Evolutionary conservation across 257 asterid species (phyloP).

Genomic region (Penstemon barbatus): DNA sequence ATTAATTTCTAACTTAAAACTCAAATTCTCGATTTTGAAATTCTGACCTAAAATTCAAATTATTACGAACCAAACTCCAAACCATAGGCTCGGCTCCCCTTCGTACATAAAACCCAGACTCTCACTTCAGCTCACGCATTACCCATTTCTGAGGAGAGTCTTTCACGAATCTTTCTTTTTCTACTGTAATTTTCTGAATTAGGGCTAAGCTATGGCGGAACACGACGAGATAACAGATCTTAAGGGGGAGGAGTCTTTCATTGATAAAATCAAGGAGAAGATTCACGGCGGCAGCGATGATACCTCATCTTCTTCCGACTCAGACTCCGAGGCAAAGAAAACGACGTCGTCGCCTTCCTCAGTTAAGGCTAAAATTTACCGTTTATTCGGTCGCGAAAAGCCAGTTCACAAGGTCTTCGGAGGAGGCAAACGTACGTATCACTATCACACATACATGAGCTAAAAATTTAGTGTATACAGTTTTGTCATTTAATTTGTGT

Average conservation of each 20-base stretch:
- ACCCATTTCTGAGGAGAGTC: too few relatives aligned
- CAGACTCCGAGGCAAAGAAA: conserved; percentile 50
- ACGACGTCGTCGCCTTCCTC: conserved; percentile 40
- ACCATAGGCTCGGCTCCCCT: too few relatives aligned
- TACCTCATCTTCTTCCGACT: conserved; percentile 53
- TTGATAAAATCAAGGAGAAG: conserved; percentile 62
- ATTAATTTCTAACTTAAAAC: too few relatives aligned
- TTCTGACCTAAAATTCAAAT: too few relatives aligned
- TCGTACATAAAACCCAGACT: too few relatives aligned
- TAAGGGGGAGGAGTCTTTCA: conserved; percentile 64
- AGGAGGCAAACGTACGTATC: conserved; percentile 80
- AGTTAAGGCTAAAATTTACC: conserved; percentile 49
- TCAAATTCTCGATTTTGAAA: too few relatives aligned
- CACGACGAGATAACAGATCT: conserved; percentile 69
- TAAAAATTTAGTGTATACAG: too few relatives aligned
- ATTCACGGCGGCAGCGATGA: conserved; percentile 46
- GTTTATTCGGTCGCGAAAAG: conserved; percentile 65
- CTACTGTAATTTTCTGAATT: background rate
- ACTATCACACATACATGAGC: too few relatives aligned
- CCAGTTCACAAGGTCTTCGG: conserved; percentile 82
- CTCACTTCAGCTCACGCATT: too few relatives aligned
- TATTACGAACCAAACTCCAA: too few relatives aligned
- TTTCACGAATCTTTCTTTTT: background rate
- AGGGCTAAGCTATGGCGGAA: conserved; percentile 60
- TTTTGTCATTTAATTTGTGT: too few relatives aligned